phyloP scores from a whole-genome alignment of 2,329 filamentous ascomycete genomes.

The Alternaria solani region DNA sequence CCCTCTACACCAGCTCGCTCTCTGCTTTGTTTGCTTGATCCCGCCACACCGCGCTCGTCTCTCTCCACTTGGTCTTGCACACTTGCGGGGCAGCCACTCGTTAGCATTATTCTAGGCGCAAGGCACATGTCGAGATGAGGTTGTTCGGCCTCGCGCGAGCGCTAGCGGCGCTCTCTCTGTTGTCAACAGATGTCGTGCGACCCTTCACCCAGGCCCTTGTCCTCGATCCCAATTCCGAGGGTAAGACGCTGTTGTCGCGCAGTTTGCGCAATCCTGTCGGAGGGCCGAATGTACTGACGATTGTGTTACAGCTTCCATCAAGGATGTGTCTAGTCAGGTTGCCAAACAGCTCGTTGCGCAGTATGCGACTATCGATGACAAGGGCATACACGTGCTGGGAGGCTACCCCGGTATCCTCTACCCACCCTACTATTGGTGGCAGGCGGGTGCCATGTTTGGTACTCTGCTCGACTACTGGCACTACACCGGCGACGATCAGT shows the following conservation, averaged over 20 bases:
- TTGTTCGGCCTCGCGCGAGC: conserved; percentile 37
- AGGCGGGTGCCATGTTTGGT: conserved; percentile 74
- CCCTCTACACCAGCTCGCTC: background rate
- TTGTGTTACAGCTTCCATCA: conserved; percentile 54
- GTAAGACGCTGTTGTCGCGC: conserved; percentile 17
- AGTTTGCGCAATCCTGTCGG: background rate
- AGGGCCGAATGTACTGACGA: conserved; percentile 1
- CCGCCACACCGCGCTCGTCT: background rate
- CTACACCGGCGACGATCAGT: conserved; percentile 76
- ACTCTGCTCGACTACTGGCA: conserved; percentile 85
- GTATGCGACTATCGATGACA: conserved; percentile 61
- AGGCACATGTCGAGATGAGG: conserved; percentile 36
- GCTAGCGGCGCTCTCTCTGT: conserved; percentile 37
- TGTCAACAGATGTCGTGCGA: conserved; percentile 30
- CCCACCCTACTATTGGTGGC: conserved; percentile 71
- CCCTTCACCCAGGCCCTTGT: conserved; percentile 30
- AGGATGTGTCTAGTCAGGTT: conserved; percentile 54
- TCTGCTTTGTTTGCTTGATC: conserved; percentile 5
- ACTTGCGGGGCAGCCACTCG: conserved; percentile 10
- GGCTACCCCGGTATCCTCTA: conserved; percentile 55
- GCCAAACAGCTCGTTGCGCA: conserved; percentile 61
- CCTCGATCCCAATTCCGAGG: conserved; percentile 35
- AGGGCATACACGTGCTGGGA: conserved; percentile 49
- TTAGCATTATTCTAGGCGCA: conserved; percentile 13
- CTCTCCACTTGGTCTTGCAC: conserved; percentile 7